A percentile compares a stretch with the other conserved stretches of the same genome.
These are phyloP conservation scores for Puccinia triticina DNA, from an alignment of 1,284 basidiomycete genomes.

Conservation along the genomic window DNA sequence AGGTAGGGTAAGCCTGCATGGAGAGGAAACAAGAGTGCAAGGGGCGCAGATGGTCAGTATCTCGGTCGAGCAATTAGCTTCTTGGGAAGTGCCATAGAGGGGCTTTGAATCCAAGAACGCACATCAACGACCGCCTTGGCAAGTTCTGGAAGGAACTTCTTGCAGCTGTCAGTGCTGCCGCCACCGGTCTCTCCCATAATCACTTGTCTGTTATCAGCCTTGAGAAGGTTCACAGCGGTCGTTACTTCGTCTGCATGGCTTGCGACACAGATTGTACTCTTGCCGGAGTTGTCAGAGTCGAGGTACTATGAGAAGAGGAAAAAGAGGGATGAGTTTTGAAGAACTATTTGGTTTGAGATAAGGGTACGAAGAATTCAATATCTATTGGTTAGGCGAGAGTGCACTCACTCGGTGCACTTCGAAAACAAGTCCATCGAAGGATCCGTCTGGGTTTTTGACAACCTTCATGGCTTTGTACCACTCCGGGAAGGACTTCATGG, in stretches of 20 bases:
- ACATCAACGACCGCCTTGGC: slow-evolving; percentile 11
- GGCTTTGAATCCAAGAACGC: not conserved
- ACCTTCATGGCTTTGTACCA: slow-evolving; percentile 22
- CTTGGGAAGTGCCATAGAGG: not conserved
- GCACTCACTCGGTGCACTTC: slow-evolving; percentile 38
- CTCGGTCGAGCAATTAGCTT: not conserved
- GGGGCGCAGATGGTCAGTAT: not conserved
- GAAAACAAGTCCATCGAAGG: slow-evolving; percentile 18
- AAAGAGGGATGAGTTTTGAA: too few relatives aligned
- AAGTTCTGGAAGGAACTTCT: slow-evolving; percentile 18
- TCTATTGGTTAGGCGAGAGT: not conserved
- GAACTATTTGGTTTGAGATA: too few relatives aligned
- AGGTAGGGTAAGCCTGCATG: slow-evolving; percentile 8
- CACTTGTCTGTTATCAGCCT: slow-evolving; percentile 23
- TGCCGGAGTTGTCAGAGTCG: slow-evolving; percentile 38
- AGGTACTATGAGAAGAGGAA: slow-evolving; percentile 11
- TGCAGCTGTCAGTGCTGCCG: slow-evolving; percentile 32
- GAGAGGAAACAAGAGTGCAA: too few relatives aligned
- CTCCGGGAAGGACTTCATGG: slow-evolving; percentile 8
- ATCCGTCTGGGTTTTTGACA: slow-evolving; percentile 40
- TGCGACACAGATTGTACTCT: not conserved
- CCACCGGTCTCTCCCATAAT: slow-evolving; percentile 33
- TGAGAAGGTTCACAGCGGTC: not conserved
- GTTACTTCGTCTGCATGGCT: slow-evolving; percentile 21
- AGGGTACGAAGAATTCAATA: not conserved